Percentiles rank a stretch among this genome's conserved stretches.
Evolutionary conservation across 2,329 filamentous ascomycete species (phyloP).

Genomic region (Bipolaris zeicola): DNA sequence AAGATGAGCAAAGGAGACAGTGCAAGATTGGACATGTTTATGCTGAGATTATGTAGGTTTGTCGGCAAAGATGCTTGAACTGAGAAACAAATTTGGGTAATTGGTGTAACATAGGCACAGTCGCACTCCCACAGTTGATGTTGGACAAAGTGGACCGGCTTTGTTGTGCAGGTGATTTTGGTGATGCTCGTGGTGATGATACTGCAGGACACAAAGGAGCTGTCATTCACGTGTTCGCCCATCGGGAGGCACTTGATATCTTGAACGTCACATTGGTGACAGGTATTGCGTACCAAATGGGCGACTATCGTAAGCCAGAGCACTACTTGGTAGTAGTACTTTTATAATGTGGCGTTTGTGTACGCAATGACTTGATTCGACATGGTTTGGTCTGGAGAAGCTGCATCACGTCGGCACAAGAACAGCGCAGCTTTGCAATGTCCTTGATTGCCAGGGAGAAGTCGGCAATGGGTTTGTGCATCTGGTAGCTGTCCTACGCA

Average conservation of each 20-base stretch:
- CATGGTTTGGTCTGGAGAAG: not conserved
- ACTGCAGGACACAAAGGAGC: not conserved
- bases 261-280: too few relatives aligned
- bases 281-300: not conserved
- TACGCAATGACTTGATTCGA: not conserved
- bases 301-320: too few relatives aligned
- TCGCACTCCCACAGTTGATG: not conserved
- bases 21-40: not conserved
- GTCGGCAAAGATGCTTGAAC: too few relatives aligned
- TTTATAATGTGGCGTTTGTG: not conserved
- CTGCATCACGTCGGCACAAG: not conserved
- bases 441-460: not conserved
- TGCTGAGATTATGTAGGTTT: not conserved
- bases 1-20: not conserved
- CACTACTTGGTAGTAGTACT: too few relatives aligned
- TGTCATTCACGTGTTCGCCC: slow-evolving; percentile 18
- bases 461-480: not conserved
- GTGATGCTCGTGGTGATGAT: not conserved
- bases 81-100: not conserved
- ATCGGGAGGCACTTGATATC: not conserved
- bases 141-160: not conserved
- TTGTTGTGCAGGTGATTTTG: not conserved
- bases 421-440: too few relatives aligned
- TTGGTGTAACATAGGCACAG: not conserved
- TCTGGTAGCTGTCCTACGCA: not conserved